Conservation (phyloP, 305 asterid species). For the Fraxinus dipetala region DNA sequence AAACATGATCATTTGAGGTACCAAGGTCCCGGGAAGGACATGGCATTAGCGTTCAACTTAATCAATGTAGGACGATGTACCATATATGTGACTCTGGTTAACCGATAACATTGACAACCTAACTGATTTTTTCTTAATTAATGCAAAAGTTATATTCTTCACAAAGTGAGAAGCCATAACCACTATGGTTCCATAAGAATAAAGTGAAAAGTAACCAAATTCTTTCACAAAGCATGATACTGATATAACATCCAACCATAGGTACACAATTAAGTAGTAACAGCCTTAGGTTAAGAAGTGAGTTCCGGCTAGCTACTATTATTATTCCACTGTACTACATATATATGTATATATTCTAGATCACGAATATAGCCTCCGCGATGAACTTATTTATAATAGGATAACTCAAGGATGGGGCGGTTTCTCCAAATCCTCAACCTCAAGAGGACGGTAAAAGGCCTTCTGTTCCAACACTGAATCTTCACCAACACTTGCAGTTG, state of each 20-base stretch:
- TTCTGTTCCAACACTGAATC: slow-evolving; percentile 71
- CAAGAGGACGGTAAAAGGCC: slow-evolving; percentile 73
- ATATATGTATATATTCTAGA: not conserved
- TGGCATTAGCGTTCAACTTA: not conserved
- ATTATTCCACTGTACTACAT: not conserved
- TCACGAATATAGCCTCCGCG: not conserved
- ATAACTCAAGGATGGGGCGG: slow-evolving; percentile 43
- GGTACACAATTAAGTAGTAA: not conserved
- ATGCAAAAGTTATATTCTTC: not conserved
- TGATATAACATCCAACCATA: not conserved
- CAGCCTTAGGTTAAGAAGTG: not conserved
- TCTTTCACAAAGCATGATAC: not conserved
- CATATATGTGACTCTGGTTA: not conserved
- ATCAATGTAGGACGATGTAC: not conserved
- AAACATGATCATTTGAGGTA: not conserved
- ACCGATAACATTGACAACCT: not conserved
- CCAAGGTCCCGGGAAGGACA: not conserved
- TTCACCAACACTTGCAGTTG: slow-evolving; percentile 13
- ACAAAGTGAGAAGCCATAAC: not conserved
- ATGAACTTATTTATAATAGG: not conserved
- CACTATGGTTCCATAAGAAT: not conserved
- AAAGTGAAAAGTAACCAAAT: not conserved
- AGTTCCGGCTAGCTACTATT: not conserved
- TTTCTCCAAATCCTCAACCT: slow-evolving; percentile 84
- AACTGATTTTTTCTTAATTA: not conserved